Percentiles rank a stretch among this genome's conserved stretches.
phyloP scores from a whole-genome alignment of 202 grass and related monocot species.

The Cymbopogon flexuosus region DNA sequence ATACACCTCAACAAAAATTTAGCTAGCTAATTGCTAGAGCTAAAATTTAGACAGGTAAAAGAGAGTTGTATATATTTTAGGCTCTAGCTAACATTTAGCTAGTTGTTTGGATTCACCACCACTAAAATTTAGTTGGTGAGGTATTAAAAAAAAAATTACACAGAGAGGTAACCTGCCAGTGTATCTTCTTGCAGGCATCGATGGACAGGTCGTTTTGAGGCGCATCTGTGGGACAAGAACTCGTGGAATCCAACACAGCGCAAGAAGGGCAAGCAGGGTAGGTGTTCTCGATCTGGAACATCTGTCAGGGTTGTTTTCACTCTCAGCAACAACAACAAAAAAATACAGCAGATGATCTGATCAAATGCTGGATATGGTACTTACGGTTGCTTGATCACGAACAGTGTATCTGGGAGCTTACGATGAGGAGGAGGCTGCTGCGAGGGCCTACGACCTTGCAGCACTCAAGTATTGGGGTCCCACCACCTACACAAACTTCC shows the following conservation, averaged over 20 bases:
- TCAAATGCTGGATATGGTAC: background rate
- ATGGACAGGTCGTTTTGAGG: constrained; percentile 55
- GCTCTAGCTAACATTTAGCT: no score
- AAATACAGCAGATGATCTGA: background rate
- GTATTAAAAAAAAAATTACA: no score
- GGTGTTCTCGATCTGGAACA: background rate
- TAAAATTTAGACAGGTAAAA: no score
- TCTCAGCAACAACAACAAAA: background rate
- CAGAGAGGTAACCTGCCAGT: background rate
- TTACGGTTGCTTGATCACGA: background rate
- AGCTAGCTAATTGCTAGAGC: no score
- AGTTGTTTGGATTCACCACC: no score
- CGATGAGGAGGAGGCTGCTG: constrained; percentile 55
- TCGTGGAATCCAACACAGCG: constrained; percentile 53
- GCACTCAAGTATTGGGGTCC: constrained; percentile 61
- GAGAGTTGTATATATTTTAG: no score
- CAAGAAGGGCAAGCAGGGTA: constrained; percentile 61
- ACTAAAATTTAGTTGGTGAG: no score
- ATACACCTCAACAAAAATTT: no score
- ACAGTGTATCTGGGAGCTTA: constrained; percentile 53
- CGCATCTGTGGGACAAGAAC: constrained; percentile 63
- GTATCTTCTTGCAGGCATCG: constrained; percentile 35
- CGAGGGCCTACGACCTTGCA: constrained; percentile 55
- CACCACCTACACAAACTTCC: constrained; percentile 46
- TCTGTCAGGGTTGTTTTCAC: background rate